Evolutionary conservation across 1,139 yeast genomes (phyloP).

Genomic region (Scheffersomyces illinoinensis): DNA sequence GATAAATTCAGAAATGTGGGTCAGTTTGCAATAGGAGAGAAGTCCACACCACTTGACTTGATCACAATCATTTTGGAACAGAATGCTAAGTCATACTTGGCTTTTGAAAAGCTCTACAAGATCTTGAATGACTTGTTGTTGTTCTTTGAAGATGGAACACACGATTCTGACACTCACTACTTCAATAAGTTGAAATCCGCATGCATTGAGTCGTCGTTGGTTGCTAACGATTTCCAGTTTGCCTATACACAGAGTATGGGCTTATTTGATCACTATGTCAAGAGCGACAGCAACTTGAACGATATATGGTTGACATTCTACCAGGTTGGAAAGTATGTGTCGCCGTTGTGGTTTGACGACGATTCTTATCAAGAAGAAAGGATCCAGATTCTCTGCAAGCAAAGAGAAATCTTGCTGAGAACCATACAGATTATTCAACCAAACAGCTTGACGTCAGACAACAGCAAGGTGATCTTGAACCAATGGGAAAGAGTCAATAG

Average conservation of each 20-base stretch:
- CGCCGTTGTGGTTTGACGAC: slow-evolving; percentile 48
- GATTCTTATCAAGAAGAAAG: slow-evolving; percentile 14
- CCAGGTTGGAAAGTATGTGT: slow-evolving; percentile 58
- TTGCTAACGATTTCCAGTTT: slow-evolving; percentile 52
- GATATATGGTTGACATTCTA: slow-evolving; percentile 62
- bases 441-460: slow-evolving; percentile 22
- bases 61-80: slow-evolving; percentile 49
- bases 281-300: slow-evolving; percentile 20
- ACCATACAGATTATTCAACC: slow-evolving; percentile 33
- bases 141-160: slow-evolving; percentile 23
- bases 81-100: slow-evolving; percentile 54
- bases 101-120: slow-evolving; percentile 43
- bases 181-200: slow-evolving; percentile 44
- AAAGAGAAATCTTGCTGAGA: slow-evolving; percentile 50
- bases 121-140: slow-evolving; percentile 41
- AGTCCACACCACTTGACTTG: slow-evolving; percentile 26
- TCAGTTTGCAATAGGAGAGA: slow-evolving; percentile 13
- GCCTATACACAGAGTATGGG: slow-evolving; percentile 44
- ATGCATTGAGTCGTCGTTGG: slow-evolving; percentile 60
- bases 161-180: not conserved
- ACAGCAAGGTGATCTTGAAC: slow-evolving; percentile 32
- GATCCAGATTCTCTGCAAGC: slow-evolving; percentile 32
- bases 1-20: slow-evolving; percentile 18
- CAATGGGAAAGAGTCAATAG: slow-evolving; percentile 38
- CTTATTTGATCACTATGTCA: slow-evolving; percentile 24